Evolutionary conservation across 1,284 basidiomycete genomes (phyloP), one percentile per base, ranked within the genome.

Genomic region (Peniophora sp.): DNA sequence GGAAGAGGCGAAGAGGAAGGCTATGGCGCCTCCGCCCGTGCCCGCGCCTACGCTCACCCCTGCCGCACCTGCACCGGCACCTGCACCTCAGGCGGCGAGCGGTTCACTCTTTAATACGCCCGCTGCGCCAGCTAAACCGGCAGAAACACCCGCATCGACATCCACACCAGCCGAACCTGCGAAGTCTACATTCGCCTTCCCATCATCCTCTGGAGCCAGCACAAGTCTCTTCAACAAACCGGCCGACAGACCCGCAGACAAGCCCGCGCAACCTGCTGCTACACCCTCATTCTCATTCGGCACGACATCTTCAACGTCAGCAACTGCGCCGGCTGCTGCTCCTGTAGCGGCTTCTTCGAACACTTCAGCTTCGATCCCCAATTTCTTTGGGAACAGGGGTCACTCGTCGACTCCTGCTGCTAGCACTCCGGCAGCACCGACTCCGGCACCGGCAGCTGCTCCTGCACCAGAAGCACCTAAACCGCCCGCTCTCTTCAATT

Each of bases 341-440:
- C 46, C 51, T 6, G 34, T 46, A 9, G 47, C 41, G 14, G 14
- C 55, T 27, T 46, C 53, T 10, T 50, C 45, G 17, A n/a, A 41
- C 37, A 41, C 37, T 15, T 41, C 37, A 15, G 49, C 54, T 11
- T 47, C 53, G 15, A 43, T 58, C 3, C 57, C 64, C 17, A 58
- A 54, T 36, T 59, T 60, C 56, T 62, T 62, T 45, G 45, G 53
- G 22, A 44, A 47, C 12, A 58, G 55, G 37, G 37, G 15, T 41
- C 18, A n/a, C 8, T 41, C 37, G 37, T 5, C 5, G 6, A 17
- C 37, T 41, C 15, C 37, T 6, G 54, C 57, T 2, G 46, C 53
- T 2, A 34, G 58, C 3, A 24, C 57, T 9, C 15, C 53, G 6
- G 46, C 57, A 9, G 24, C 50, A 10, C 39, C 49, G 10, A 34